A percentile compares a stretch with the other conserved stretches of the same genome.
Conservation (phyloP, 257 asterid genomes). For the Salvia hispanica region DNA sequence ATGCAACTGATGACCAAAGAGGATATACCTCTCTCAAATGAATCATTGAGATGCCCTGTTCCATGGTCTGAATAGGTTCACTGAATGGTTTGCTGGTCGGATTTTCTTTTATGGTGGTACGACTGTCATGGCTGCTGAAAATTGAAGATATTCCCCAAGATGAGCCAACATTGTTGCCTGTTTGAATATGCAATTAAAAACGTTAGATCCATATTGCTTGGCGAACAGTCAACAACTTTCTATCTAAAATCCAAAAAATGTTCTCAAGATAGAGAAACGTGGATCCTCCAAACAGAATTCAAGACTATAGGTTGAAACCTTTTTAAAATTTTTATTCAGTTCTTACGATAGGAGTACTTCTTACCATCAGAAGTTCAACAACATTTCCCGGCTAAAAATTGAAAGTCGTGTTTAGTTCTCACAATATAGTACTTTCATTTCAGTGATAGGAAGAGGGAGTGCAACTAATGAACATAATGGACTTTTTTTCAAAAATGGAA, state of each 20-base stretch:
- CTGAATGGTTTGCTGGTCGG: slow-evolving; percentile 51
- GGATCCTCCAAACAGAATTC: neutral
- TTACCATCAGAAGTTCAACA: neutral
- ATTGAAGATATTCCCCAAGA: slow-evolving; percentile 95
- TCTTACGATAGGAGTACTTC: neutral
- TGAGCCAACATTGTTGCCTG: slow-evolving; percentile 65
- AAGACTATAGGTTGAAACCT: neutral
- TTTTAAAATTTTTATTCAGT: slow-evolving; percentile 2
- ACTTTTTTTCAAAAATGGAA: neutral
- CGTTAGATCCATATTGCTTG: slow-evolving; percentile 24
- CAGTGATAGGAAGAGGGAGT: neutral
- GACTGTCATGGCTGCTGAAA: slow-evolving; percentile 67
- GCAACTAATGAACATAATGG: neutral
- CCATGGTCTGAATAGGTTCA: slow-evolving; percentile 67
- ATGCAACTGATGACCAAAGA: slow-evolving; percentile 9
- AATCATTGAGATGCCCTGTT: slow-evolving; percentile 72
- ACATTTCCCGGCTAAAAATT: neutral
- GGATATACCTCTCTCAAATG: slow-evolving; percentile 80
- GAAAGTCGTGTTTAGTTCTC: neutral
- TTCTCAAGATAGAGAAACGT: neutral
- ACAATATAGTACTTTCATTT: slow-evolving; percentile 1
- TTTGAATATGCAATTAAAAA: slow-evolving; percentile 11
- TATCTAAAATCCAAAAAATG: slow-evolving; percentile 10
- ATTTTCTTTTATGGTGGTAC: slow-evolving; percentile 60
- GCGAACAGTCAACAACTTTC: slow-evolving; percentile 1